Evolutionary conservation across 2,329 filamentous ascomycete genomes (phyloP).

Genomic region (Metarhizium sp.): DNA sequence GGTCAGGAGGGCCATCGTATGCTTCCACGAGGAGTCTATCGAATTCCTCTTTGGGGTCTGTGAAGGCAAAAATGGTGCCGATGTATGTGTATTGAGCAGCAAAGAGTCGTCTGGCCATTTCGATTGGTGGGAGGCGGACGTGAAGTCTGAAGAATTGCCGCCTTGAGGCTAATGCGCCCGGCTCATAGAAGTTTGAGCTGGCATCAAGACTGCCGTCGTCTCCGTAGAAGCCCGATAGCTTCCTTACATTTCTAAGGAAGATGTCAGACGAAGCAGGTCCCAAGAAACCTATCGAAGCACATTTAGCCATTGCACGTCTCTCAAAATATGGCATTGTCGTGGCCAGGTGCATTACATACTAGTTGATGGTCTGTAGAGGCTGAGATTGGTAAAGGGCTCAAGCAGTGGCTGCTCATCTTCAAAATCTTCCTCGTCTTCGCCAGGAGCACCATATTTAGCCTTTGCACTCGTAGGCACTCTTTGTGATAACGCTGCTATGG

Average conservation of each 20-base stretch:
- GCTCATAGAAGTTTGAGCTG: conserved; percentile 23
- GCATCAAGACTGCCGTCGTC: conserved; percentile 23
- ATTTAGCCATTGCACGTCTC: neutral
- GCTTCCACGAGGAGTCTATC: conserved; percentile 33
- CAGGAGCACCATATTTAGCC: conserved; percentile 2
- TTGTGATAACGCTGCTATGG: conserved; percentile 1
- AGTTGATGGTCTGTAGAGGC: conserved; percentile 20
- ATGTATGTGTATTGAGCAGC: conserved; percentile 45
- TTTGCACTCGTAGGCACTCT: neutral
- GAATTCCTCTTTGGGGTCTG: conserved; percentile 33
- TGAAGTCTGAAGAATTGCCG: conserved; percentile 13
- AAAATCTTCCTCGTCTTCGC: conserved; percentile 19
- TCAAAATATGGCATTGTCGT: neutral
- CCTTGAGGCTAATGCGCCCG: conserved; percentile 22
- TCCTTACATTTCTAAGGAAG: conserved; percentile 26
- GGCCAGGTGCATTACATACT: conserved; percentile 9
- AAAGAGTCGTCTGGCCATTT: conserved; percentile 40
- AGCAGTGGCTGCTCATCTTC: conserved; percentile 22
- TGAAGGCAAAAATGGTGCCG: conserved; percentile 47
- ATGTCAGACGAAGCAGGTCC: conserved; percentile 28
- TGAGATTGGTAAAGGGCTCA: conserved; percentile 25
- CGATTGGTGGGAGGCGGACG: conserved; percentile 35
- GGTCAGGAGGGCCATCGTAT: conserved; percentile 32
- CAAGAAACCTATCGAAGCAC: conserved; percentile 18
- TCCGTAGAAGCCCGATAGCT: conserved; percentile 22